phyloP scores from a whole-genome alignment of 2,329 filamentous ascomycete species.

The Aspergillus ochraceus region DNA sequence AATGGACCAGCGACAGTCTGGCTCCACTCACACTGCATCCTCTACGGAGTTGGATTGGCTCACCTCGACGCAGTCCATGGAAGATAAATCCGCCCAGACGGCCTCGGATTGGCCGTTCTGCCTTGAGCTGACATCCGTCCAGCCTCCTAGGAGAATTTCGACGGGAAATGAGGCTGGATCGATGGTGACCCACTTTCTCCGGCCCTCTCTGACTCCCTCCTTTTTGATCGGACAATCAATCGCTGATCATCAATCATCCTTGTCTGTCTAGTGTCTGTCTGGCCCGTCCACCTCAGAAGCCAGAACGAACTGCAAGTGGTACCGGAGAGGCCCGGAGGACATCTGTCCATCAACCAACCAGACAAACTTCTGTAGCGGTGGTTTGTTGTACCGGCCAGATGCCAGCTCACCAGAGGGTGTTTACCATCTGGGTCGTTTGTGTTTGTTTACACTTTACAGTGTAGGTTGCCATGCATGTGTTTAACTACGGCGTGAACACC shows the following conservation, averaged over 20 bases:
- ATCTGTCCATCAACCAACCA: not conserved
- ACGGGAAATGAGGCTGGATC: not conserved
- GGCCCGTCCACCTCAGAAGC: no score
- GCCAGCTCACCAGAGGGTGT: not conserved
- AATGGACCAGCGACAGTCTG: no score
- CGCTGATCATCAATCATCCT: not conserved
- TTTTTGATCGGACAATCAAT: not conserved
- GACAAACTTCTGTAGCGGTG: not conserved
- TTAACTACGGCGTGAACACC: not conserved
- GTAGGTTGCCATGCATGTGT: not conserved
- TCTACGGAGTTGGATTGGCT: not conserved
- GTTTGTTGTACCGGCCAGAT: not conserved
- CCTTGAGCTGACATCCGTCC: not conserved
- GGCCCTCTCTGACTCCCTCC: not conserved
- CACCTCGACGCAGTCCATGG: not conserved
- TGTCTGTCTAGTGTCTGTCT: not conserved
- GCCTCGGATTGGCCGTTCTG: not conserved
- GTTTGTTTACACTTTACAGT: no score
- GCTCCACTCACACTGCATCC: not conserved
- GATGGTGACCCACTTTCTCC: not conserved
- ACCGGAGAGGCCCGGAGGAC: not conserved
- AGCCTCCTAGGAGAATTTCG: not conserved
- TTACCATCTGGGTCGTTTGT: not conserved
- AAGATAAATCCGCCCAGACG: constrained; percentile 4
- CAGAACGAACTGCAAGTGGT: no score